Conservation (phyloP, 2,329 filamentous ascomycete species). For the Lojkania enalia region DNA sequence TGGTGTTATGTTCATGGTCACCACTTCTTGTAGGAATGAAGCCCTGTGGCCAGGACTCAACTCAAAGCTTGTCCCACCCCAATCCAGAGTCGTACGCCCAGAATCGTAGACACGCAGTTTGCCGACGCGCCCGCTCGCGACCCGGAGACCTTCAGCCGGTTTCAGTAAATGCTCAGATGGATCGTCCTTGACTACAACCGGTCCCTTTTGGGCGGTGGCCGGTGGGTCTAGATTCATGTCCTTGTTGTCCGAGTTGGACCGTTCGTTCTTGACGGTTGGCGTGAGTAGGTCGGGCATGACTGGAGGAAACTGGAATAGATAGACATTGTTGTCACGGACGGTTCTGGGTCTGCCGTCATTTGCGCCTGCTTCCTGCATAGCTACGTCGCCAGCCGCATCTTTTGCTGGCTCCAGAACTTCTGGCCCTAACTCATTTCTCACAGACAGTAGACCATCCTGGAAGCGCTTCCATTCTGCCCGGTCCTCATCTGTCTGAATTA, state of each 20-base stretch:
- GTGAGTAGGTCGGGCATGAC: slow-evolving; percentile 60
- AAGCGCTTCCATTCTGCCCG: slow-evolving; percentile 55
- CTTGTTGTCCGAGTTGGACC: slow-evolving; percentile 2
- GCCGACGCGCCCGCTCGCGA: slow-evolving; percentile 60
- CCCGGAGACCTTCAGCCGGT: slow-evolving; percentile 32
- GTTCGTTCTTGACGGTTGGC: slow-evolving; percentile 40
- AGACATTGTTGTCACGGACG: slow-evolving; percentile 58
- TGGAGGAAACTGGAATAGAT: slow-evolving; percentile 67
- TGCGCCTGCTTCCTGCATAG: slow-evolving; percentile 37
- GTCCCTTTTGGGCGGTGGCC: slow-evolving; percentile 17
- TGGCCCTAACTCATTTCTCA: slow-evolving; percentile 53
- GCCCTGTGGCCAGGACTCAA: slow-evolving; percentile 60
- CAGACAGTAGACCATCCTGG: slow-evolving; percentile 50
- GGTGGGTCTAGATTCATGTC: not conserved
- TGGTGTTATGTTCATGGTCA: slow-evolving; percentile 41
- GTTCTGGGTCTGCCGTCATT: slow-evolving; percentile 22
- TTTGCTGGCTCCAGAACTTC: slow-evolving; percentile 23
- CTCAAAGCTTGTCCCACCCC: slow-evolving; percentile 64
- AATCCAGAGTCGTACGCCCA: slow-evolving; percentile 63
- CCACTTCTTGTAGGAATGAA: slow-evolving; percentile 63
- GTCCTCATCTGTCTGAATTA: slow-evolving; percentile 58
- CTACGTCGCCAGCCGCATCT: slow-evolving; percentile 49
- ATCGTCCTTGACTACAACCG: slow-evolving; percentile 38
- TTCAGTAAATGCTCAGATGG: slow-evolving; percentile 24
- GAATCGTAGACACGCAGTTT: slow-evolving; percentile 65